phyloP scores from a whole-genome alignment of 2,329 filamentous ascomycete species.

The Ustulina deusta region DNA sequence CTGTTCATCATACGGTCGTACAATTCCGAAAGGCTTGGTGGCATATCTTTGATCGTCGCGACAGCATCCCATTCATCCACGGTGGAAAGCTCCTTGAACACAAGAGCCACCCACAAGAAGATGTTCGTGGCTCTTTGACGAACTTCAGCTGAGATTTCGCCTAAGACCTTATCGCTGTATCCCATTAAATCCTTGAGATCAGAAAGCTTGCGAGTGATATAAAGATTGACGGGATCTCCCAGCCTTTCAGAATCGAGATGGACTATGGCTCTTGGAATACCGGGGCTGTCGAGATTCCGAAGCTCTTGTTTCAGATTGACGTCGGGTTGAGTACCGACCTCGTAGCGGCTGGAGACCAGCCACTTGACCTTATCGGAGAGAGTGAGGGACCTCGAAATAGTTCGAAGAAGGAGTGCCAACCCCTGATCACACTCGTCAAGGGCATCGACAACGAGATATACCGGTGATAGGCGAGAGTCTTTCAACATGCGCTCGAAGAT shows the following conservation, averaged over 20 bases:
- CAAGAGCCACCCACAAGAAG: conserved; percentile 13
- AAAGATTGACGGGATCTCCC: not conserved
- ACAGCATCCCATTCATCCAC: too few species aligned
- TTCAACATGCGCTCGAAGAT: not conserved
- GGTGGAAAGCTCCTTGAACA: conserved; percentile 14
- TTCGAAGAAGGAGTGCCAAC: not conserved
- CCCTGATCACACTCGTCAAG: not conserved
- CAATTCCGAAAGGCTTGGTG: not conserved
- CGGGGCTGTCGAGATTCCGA: not conserved
- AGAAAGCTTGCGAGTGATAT: not conserved
- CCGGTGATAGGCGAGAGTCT: not conserved
- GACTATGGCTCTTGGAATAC: not conserved
- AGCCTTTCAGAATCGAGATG: too few species aligned
- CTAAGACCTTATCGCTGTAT: too few species aligned
- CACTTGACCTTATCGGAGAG: not conserved
- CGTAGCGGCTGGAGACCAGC: not conserved
- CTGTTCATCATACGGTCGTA: conserved; percentile 4
- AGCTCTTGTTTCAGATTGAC: not conserved
- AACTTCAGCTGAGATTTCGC: too few species aligned
- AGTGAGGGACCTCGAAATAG: not conserved
- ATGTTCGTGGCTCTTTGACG: not conserved
- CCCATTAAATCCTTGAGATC: too few species aligned
- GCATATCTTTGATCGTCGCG: not conserved
- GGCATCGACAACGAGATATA: conserved; percentile 2
- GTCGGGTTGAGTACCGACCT: not conserved